Evolutionary conservation across 345 rosid genomes (phyloP).

Genomic region (Dimocarpus longan): DNA sequence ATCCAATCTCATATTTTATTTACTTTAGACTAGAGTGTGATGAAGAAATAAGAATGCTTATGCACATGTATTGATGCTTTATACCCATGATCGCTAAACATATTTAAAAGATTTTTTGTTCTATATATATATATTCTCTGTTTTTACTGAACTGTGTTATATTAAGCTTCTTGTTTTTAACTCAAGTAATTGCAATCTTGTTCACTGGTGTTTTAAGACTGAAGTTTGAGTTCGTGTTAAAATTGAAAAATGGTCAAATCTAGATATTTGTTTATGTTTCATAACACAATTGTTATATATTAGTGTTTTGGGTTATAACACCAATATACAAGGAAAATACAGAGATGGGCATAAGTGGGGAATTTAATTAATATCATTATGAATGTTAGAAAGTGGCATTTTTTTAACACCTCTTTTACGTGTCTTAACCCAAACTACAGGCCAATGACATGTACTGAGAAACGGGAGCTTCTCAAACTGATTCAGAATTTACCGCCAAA

Average conservation of each 20-base stretch:
- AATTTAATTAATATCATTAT: background rate
- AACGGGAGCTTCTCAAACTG: conserved; percentile 43
- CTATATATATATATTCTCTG: background rate
- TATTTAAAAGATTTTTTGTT: no score
- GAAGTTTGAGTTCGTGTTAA: background rate
- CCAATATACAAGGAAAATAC: background rate
- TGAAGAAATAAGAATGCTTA: no score
- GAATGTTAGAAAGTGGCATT: background rate
- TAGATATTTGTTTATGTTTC: background rate
- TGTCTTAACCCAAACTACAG: conserved; percentile 33
- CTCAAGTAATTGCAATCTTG: background rate
- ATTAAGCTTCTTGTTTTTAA: background rate
- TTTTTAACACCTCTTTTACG: conserved; percentile 3
- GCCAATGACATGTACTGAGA: conserved; percentile 55
- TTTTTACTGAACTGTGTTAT: background rate
- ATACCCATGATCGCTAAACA: no score
- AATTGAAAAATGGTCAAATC: background rate
- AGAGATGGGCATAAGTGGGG: background rate
- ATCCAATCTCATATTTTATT: no score
- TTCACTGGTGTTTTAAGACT: background rate
- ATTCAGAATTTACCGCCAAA: conserved; percentile 50
- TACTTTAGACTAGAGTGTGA: no score
- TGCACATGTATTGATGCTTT: no score
- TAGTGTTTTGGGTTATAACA: no score
- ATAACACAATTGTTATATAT: background rate